phyloP scores from a whole-genome alignment of 148 eudicot genomes.

The Rhododendron williamsianum region DNA sequence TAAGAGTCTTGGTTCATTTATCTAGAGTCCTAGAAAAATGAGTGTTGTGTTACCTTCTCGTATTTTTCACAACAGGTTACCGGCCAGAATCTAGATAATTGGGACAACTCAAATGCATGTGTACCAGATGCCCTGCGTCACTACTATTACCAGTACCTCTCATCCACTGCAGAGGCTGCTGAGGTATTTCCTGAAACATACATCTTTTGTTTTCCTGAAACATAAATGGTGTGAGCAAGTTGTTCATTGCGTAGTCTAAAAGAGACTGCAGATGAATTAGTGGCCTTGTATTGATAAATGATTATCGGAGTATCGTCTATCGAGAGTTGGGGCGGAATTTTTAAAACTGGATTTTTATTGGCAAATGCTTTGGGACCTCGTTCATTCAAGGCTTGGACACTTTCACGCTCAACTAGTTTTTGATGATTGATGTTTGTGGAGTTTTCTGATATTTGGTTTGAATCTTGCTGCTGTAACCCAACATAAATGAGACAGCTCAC shows the following conservation, averaged over 20 bases:
- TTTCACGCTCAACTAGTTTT: background rate
- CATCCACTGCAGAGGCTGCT: constrained; percentile 89
- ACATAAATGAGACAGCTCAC: constrained; percentile 12
- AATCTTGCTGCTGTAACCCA: constrained; percentile 9
- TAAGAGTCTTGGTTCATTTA: background rate
- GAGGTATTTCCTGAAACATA: constrained; percentile 56
- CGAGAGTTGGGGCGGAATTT: background rate
- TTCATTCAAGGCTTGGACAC: background rate
- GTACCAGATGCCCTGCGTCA: constrained; percentile 92
- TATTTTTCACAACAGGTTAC: constrained; percentile 56
- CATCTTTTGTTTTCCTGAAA: constrained; percentile 11
- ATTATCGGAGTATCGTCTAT: background rate
- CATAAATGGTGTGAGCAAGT: constrained; percentile 13
- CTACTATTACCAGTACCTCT: constrained; percentile 91
- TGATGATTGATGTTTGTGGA: background rate
- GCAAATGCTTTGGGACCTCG: constrained; percentile 2
- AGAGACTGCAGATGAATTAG: constrained; percentile 8
- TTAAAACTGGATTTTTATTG: background rate
- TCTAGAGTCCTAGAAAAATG: background rate
- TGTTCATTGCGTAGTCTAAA: constrained; percentile 7
- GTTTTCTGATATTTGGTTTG: background rate
- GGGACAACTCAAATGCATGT: constrained; percentile 83
- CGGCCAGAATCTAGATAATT: constrained; percentile 86
- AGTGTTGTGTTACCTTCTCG: background rate
- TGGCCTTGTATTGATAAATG: background rate